Percentiles rank a stretch among this genome's conserved stretches.
phyloP scores from a whole-genome alignment of 495 filamentous ascomycete genomes.

The Daldinia concentrica region DNA sequence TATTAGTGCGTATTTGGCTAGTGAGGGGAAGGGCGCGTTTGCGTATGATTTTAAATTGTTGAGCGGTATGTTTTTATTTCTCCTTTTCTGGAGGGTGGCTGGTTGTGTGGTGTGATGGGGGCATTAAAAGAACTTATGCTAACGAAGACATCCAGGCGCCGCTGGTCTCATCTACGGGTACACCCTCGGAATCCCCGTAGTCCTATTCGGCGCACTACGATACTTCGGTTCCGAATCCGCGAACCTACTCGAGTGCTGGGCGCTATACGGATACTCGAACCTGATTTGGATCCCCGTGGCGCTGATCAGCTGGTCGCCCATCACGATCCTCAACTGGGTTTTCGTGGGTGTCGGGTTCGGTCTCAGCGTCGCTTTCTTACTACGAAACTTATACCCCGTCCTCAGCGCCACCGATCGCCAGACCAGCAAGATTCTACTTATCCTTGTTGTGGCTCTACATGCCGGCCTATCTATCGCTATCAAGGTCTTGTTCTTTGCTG shows the following conservation, averaged over 20 bases:
- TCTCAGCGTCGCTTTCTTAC: slow-evolving; percentile 83
- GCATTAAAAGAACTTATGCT: slow-evolving; percentile 1
- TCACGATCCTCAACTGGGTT: slow-evolving; percentile 87
- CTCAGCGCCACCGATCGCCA: slow-evolving; percentile 91
- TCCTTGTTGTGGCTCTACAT: slow-evolving; percentile 85
- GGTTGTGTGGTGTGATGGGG: too few species aligned
- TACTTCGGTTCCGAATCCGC: slow-evolving; percentile 93
- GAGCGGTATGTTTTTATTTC: slow-evolving; percentile 60
- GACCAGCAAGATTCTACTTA: slow-evolving; percentile 85
- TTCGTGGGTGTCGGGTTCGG: slow-evolving; percentile 93
- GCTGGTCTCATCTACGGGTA: slow-evolving; percentile 95
- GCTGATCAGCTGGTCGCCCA: slow-evolving; percentile 84
- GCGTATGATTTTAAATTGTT: slow-evolving; percentile 90
- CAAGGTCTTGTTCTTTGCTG: slow-evolving; percentile 95
- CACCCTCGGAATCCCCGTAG: slow-evolving; percentile 82
- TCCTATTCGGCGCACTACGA: slow-evolving; percentile 85
- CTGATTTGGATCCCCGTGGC: slow-evolving; percentile 97
- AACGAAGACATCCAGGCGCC: slow-evolving; percentile 63
- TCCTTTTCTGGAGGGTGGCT: background rate
- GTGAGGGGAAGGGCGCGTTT: slow-evolving; percentile 53
- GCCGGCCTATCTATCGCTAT: slow-evolving; percentile 89
- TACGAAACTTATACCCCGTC: slow-evolving; percentile 93
- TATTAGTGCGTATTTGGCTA: slow-evolving; percentile 84
- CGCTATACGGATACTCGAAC: slow-evolving; percentile 94
- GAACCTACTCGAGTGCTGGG: slow-evolving; percentile 91